phyloP scores from a whole-genome alignment of 2,329 filamentous ascomycete species.

The Orbilia javanica region DNA sequence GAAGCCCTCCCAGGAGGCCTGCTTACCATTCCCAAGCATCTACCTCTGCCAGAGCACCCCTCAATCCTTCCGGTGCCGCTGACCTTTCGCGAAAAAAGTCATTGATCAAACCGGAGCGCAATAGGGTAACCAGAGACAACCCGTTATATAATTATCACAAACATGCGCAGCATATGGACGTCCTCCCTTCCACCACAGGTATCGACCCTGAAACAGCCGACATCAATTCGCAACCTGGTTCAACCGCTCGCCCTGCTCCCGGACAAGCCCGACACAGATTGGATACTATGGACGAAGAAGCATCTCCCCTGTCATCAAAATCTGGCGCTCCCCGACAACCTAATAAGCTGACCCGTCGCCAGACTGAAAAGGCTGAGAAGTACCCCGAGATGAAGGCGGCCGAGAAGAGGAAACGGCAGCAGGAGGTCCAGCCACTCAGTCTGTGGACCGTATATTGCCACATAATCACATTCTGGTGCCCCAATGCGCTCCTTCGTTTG shows the following conservation, averaged over 20 bases:
- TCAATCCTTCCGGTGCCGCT: conserved; percentile 44
- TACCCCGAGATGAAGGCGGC: conserved; percentile 65
- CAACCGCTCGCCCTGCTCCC: conserved; percentile 65
- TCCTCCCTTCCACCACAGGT: conserved; percentile 89
- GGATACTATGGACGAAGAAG: conserved; percentile 63
- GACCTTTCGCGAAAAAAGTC: conserved; percentile 82
- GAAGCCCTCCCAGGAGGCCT: conserved; percentile 51
- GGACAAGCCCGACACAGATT: conserved; percentile 65
- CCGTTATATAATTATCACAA: conserved; percentile 96
- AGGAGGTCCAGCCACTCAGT: conserved; percentile 81
- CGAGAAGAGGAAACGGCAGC: conserved; percentile 64
- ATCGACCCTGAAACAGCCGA: conserved; percentile 89
- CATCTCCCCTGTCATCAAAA: conserved; percentile 60
- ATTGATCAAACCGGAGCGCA: conserved; percentile 88
- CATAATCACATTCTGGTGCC: conserved; percentile 93
- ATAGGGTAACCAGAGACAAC: conserved; percentile 85
- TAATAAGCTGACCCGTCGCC: conserved; percentile 62
- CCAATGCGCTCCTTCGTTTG: conserved; percentile 84
- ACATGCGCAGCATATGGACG: conserved; percentile 89
- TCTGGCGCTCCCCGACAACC: conserved; percentile 63
- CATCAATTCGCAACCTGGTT: conserved; percentile 72
- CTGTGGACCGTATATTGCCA: conserved; percentile 97
- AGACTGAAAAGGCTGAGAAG: conserved; percentile 56
- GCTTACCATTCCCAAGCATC: conserved; percentile 48
- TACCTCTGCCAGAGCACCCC: conserved; percentile 50